Evolutionary conservation across 179 eudicot genomes (phyloP).

Genomic region (Amaranthus tricolor): DNA sequence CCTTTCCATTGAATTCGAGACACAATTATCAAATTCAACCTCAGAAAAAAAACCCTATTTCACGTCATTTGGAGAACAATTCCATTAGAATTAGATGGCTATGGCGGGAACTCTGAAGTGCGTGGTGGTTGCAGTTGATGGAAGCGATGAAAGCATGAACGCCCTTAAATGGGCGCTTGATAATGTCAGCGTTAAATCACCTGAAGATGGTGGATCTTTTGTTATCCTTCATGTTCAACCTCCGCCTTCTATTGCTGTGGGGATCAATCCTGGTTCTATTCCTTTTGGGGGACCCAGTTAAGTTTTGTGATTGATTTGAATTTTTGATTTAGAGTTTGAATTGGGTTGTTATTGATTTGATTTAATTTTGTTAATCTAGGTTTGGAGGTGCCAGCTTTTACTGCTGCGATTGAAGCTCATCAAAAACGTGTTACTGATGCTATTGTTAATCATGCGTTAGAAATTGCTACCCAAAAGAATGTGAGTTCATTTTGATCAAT

Average conservation of each 20-base stretch:
- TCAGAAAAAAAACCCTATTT: neutral
- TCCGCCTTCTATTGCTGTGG: slow-evolving; percentile 67
- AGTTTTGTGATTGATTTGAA: slow-evolving; percentile 10
- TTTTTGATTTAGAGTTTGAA: neutral
- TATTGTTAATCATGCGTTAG: slow-evolving; percentile 49
- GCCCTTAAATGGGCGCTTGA: slow-evolving; percentile 70
- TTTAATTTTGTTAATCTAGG: slow-evolving; percentile 17
- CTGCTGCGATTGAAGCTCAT: slow-evolving; percentile 75
- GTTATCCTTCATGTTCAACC: slow-evolving; percentile 68
- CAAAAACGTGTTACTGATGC: slow-evolving; percentile 66
- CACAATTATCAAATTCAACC: neutral
- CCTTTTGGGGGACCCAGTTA: slow-evolving; percentile 95
- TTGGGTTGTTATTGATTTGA: neutral
- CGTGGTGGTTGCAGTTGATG: slow-evolving; percentile 78
- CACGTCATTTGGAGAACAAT: neutral
- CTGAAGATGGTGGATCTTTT: slow-evolving; percentile 46
- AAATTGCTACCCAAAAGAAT: slow-evolving; percentile 56
- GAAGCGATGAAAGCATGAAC: slow-evolving; percentile 84
- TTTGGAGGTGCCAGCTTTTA: slow-evolving; percentile 79
- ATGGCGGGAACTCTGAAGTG: slow-evolving; percentile 41
- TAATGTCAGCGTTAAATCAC: slow-evolving; percentile 49
- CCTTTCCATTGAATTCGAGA: neutral
- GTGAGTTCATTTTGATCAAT: slow-evolving; percentile 23
- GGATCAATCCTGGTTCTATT: slow-evolving; percentile 70
- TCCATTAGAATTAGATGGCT: neutral